Evolutionary conservation across 1,139 yeast species (phyloP).

Genomic region (Candida tunisiensis): DNA sequence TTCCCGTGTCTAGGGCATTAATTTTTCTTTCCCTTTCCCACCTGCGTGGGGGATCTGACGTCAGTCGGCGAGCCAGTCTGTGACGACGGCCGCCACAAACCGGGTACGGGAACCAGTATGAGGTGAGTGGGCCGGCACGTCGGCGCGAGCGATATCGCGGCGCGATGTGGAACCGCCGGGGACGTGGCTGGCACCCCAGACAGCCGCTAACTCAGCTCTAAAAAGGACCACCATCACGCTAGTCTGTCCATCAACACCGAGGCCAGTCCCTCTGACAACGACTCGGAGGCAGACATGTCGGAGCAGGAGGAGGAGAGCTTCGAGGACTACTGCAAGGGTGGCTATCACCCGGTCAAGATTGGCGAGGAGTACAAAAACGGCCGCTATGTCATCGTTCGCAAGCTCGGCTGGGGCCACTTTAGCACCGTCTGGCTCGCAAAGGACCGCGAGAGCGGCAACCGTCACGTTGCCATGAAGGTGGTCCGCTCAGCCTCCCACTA

Average conservation of each 20-base stretch:
- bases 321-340: constrained; percentile 63
- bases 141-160: too few relatives aligned
- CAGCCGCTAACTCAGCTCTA: background rate
- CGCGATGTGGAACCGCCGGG: too few relatives aligned
- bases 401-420: constrained; percentile 87
- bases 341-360: constrained; percentile 70
- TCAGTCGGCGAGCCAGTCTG: too few relatives aligned
- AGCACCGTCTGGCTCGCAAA: constrained; percentile 80
- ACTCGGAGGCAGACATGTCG: constrained; percentile 2
- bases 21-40: too few relatives aligned
- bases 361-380: constrained; percentile 51
- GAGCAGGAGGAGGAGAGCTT: constrained; percentile 43
- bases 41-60: too few relatives aligned
- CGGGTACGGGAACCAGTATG: too few relatives aligned
- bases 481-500: constrained; percentile 55
- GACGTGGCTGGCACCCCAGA: too few relatives aligned
- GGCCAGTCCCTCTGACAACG: constrained; percentile 1
- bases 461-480: constrained; percentile 71
- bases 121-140: too few relatives aligned
- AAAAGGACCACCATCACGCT: constrained; percentile 1
- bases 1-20: too few relatives aligned
- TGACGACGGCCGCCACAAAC: too few relatives aligned
- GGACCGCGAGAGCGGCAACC: constrained; percentile 25
- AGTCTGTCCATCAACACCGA: constrained; percentile 9
- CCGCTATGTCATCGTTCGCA: constrained; percentile 51